Evolutionary conservation across 2,329 filamentous ascomycete species (phyloP).

Genomic region (Ophiostoma ulmi): DNA sequence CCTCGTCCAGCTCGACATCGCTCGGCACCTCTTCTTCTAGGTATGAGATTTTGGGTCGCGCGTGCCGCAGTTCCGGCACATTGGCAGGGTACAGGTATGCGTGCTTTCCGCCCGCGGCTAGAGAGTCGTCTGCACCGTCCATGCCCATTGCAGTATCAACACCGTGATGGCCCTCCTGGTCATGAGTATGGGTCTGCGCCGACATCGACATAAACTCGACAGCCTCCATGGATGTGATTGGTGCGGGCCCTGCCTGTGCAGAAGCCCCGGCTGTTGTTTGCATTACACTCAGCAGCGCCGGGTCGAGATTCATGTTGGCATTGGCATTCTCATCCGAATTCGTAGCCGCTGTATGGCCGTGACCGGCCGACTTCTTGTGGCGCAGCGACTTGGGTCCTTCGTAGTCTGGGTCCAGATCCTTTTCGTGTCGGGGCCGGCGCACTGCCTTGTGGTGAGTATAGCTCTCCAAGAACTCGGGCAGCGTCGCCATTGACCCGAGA

Average conservation of each 20-base stretch:
- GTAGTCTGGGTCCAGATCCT: constrained; percentile 53
- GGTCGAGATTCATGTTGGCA: constrained; percentile 47
- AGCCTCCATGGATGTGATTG: not conserved
- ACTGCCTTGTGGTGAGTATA: constrained; percentile 49
- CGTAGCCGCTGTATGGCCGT: constrained; percentile 29
- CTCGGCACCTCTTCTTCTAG: constrained; percentile 21
- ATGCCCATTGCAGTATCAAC: constrained; percentile 22
- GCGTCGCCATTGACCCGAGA: constrained; percentile 40
- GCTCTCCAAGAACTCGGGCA: constrained; percentile 53
- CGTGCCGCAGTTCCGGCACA: constrained; percentile 26
- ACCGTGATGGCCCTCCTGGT: not conserved
- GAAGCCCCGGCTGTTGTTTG: not conserved
- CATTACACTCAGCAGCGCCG: constrained; percentile 41
- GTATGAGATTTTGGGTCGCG: constrained; percentile 23
- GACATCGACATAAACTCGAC: not conserved
- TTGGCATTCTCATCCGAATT: constrained; percentile 26
- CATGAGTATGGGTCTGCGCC: not conserved
- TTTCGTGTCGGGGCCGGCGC: constrained; percentile 48
- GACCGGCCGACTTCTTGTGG: constrained; percentile 40
- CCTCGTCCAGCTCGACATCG: constrained; percentile 21
- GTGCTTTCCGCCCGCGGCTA: not conserved
- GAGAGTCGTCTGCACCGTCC: constrained; percentile 21
- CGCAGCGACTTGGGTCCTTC: constrained; percentile 38
- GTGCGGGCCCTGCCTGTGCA: not conserved
- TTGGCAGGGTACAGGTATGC: constrained; percentile 16